These are phyloP conservation scores for Pichia sp. DNA, from an alignment of 1,139 yeast species.

Conservation along the genomic window DNA sequence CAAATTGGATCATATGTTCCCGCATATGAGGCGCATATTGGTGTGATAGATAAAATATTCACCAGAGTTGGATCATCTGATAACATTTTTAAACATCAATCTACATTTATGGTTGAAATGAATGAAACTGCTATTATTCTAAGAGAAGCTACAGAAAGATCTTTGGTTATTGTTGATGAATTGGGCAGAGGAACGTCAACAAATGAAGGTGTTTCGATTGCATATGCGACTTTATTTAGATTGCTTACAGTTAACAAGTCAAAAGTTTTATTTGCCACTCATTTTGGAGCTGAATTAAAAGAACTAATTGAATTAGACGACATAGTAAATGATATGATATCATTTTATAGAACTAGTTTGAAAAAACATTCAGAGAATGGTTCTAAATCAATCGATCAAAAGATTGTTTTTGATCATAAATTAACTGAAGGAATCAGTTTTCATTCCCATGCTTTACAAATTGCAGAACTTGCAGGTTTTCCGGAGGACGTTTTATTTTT, in stretches of 20 bases:
- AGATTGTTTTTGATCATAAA: conserved; percentile 52
- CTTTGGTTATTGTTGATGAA: conserved; percentile 88
- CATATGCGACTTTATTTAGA: conserved; percentile 69
- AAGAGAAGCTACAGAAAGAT: conserved; percentile 63
- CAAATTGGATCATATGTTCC: conserved; percentile 92
- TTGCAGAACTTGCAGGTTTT: conserved; percentile 80
- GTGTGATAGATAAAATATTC: conserved; percentile 78
- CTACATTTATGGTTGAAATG: conserved; percentile 98
- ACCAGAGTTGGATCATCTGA: conserved; percentile 92
- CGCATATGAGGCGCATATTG: conserved; percentile 62
- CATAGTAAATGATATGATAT: conserved; percentile 28
- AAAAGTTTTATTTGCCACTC: conserved; percentile 86
- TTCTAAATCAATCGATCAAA: conserved; percentile 23
- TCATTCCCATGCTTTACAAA: conserved; percentile 77
- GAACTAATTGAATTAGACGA: conserved; percentile 34
- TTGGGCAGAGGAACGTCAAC: conserved; percentile 96
- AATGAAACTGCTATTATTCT: conserved; percentile 83
- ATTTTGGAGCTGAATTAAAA: conserved; percentile 69
- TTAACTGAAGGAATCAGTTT: conserved; percentile 67
- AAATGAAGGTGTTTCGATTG: conserved; percentile 82
- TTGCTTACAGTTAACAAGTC: conserved; percentile 54
- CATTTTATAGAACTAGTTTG: conserved; percentile 48
- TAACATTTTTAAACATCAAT: conserved; percentile 75
- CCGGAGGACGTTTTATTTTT: conserved; percentile 53
- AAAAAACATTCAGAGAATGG: conserved; percentile 20